Percentiles rank a stretch among this genome's conserved stretches.
Evolutionary conservation across 2,329 filamentous ascomycete genomes (phyloP).

Genomic region (Botrytis fabae): DNA sequence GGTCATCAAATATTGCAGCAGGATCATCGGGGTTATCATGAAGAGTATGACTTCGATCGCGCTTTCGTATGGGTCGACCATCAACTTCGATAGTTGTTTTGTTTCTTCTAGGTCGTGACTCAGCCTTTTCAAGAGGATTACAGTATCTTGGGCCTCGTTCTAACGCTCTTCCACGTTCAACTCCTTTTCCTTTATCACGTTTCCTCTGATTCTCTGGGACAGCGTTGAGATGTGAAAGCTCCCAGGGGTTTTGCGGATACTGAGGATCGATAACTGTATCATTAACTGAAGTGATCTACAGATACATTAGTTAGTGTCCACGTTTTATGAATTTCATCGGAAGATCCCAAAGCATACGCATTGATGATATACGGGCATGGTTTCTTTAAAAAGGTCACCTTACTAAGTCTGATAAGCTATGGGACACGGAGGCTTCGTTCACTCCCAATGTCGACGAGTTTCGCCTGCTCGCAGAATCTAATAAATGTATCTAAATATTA

Average conservation of each 20-base stretch:
- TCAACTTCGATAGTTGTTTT: conserved; percentile 36
- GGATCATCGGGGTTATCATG: conserved; percentile 37
- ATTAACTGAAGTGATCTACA: conserved; percentile 2
- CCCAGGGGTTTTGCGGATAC: conserved; percentile 7
- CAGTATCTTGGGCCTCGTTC: conserved; percentile 29
- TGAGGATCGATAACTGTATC: neutral
- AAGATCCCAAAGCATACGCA: neutral
- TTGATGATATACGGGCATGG: neutral
- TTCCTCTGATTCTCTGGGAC: neutral
- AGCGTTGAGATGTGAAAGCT: neutral
- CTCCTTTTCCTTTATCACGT: conserved; percentile 27
- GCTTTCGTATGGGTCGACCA: conserved; percentile 30
- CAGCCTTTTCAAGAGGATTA: conserved; percentile 36
- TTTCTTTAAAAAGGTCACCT: neutral
- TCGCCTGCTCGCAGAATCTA: neutral
- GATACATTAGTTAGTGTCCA: neutral
- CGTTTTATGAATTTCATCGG: neutral
- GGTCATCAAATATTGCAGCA: conserved; percentile 37
- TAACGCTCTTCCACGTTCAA: conserved; percentile 33
- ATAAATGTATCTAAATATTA: neutral
- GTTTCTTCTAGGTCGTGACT: conserved; percentile 31
- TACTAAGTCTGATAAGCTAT: neutral
- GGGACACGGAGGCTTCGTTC: neutral
- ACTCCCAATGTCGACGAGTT: neutral
- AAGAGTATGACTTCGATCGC: conserved; percentile 37